Evolutionary conservation across 148 eudicot species (phyloP), one percentile per base, ranked within the genome.

Genomic region (Agrostemma githago): DNA sequence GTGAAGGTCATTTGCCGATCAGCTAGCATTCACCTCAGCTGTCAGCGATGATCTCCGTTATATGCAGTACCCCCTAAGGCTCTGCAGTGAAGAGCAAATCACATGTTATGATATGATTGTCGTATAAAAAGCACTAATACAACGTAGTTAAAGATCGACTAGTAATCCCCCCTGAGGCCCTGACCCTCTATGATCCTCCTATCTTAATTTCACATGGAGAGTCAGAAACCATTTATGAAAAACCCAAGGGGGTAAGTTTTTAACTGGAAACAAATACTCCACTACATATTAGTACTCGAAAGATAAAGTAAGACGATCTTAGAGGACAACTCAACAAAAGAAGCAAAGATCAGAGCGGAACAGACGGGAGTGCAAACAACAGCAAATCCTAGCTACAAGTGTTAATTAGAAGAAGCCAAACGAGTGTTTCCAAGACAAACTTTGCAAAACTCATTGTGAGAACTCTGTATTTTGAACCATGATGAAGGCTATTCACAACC

Each of bases 11-110:
- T 62, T 74, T 39, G 11, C 76, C 20, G 48, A 68, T 72, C 73
- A 65, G 71, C 72, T 58, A 66, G 37, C 72, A 34, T 6, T 9
- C 7, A n/a, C 42, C 41, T 41, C 16, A 16, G 20, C 21, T 15
- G 66, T 77, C 84, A 81, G 66, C 81, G 84, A 70, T 81, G 80
- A 68, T 70, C 72, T 70, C 72, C 72, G 37, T 53, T 70, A 34
- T 6, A 14, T 5, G 62, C 61, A 19, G 42, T 70, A 37, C 43
- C 53, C 11, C 61, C 72, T 70, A 70, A 51, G 6, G 61, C 72
- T 19, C 72, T 70, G 72, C 61, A 70, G 41, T 14, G 43, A 70
- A 53, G 39, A 16, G 34, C 19, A 48, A 46, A 12, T 51, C 71
- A 44, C 54, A 67, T 5, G 8, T 17, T 12, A 68, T 17, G 14